Evolutionary conservation across 352 stramenopile genomes (phyloP).

Genomic region (Peronospora farinosa): DNA sequence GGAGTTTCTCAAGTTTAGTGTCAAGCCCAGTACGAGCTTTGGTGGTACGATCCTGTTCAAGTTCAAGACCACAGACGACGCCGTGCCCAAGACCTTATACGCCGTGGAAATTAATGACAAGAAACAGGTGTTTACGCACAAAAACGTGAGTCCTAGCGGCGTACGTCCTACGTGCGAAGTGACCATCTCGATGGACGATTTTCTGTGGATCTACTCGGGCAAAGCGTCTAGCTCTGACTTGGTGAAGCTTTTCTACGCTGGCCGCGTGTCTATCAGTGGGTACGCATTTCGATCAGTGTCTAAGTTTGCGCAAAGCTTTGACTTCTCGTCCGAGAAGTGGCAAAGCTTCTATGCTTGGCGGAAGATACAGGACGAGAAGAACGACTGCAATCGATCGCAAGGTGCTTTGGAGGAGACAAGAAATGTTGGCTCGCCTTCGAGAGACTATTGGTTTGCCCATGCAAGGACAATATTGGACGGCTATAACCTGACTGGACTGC

Average conservation of each 20-base stretch:
- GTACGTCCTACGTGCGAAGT: slow-evolving; percentile 64
- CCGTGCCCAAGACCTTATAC: slow-evolving; percentile 49
- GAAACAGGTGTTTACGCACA: slow-evolving; percentile 44
- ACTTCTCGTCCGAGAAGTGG: slow-evolving; percentile 82
- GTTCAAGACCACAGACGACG: slow-evolving; percentile 45
- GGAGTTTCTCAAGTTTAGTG: slow-evolving; percentile 79
- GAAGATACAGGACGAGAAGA: slow-evolving; percentile 35
- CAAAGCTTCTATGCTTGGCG: slow-evolving; percentile 65
- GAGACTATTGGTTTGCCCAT: slow-evolving; percentile 72
- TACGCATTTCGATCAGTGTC: slow-evolving; percentile 80
- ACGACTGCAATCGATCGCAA: slow-evolving; percentile 26
- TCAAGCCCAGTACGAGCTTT: slow-evolving; percentile 69
- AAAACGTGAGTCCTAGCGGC: slow-evolving; percentile 43
- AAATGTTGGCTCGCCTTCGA: slow-evolving; percentile 50
- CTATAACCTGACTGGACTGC: slow-evolving; percentile 60
- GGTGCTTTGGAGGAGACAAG: slow-evolving; percentile 33
- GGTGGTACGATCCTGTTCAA: slow-evolving; percentile 81
- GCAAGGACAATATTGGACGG: slow-evolving; percentile 50
- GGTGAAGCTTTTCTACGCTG: slow-evolving; percentile 75
- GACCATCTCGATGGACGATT: slow-evolving; percentile 81
- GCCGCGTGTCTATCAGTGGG: slow-evolving; percentile 65
- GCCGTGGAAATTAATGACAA: slow-evolving; percentile 53
- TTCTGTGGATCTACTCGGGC: slow-evolving; percentile 82
- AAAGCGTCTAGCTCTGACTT: slow-evolving; percentile 75
- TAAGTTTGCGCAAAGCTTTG: slow-evolving; percentile 78